Conservation (phyloP, 306 rosid species). For the Vigna nakashimae region DNA sequence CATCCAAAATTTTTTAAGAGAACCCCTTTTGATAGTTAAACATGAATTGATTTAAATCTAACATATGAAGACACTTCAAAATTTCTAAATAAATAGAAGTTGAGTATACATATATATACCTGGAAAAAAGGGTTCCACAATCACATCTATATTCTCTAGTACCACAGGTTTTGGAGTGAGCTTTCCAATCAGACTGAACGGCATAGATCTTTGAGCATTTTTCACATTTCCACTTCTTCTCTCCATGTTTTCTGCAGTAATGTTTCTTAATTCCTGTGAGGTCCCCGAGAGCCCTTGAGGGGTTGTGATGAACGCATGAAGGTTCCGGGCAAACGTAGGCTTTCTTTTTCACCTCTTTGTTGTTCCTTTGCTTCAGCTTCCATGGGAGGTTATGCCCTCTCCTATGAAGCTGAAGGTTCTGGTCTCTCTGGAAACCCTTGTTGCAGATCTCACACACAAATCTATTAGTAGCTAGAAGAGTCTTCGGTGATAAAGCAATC, state of each 20-base stretch:
- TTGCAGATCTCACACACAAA: conserved; percentile 93
- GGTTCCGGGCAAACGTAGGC: conserved; percentile 98
- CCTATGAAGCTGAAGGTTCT: conserved; percentile 90
- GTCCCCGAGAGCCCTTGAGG: conserved; percentile 95
- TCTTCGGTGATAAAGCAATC: conserved; percentile 84
- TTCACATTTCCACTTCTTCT: conserved; percentile 98
- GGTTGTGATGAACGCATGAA: conserved; percentile 93
- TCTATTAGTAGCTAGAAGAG: conserved; percentile 83
- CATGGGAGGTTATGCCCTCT: conserved; percentile 96
- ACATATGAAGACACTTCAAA: not conserved
- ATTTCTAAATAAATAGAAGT: not conserved
- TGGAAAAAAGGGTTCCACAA: conserved; percentile 97
- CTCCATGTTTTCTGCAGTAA: conserved; percentile 93
- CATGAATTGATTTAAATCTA: not conserved
- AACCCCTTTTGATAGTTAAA: not conserved
- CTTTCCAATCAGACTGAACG: conserved; percentile 98
- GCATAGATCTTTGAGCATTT: conserved; percentile 96
- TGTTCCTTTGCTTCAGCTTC: conserved; percentile 91
- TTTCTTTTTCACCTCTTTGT: conserved; percentile 78
- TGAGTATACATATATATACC: conserved; percentile 52
- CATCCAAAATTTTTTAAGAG: not conserved
- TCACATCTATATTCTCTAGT: conserved; percentile 97
- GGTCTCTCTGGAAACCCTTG: conserved; percentile 93
- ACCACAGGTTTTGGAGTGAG: conserved; percentile 97
- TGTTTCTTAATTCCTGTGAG: conserved; percentile 97